These are phyloP conservation scores for Coemansia sp. DNA, from an alignment of 192 early-diverging fungal species.

Conservation along the genomic window DNA sequence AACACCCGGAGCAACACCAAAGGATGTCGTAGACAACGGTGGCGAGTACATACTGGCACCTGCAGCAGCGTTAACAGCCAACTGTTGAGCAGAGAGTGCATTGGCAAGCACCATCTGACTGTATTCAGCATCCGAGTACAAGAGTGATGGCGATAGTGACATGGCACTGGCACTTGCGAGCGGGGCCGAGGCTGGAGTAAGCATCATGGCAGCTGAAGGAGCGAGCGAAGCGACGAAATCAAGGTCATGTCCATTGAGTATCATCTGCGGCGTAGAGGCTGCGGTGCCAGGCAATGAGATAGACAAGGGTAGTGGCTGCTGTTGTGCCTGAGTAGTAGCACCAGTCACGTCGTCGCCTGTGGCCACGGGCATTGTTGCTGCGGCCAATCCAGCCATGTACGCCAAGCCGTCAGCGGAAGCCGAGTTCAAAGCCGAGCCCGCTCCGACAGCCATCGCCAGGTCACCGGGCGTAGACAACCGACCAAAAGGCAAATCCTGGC, in stretches of 20 bases:
- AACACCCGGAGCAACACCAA: constrained; percentile 6
- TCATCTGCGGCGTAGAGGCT: constrained; percentile 21
- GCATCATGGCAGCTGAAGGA: constrained; percentile 1
- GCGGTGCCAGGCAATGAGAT: too few relatives aligned
- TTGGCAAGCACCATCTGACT: constrained; percentile 1
- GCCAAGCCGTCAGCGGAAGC: constrained; percentile 19
- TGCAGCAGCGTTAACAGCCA: too few relatives aligned
- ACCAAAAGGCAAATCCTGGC: neutral
- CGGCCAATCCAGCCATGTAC: constrained; percentile 29
- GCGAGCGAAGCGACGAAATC: constrained; percentile 1
- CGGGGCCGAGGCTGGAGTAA: neutral
- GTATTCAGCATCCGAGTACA: neutral
- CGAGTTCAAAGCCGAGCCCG: neutral
- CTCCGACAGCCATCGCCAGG: neutral
- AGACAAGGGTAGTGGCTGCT: neutral
- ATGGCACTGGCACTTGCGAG: neutral
- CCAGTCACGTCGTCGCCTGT: neutral
- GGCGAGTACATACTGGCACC: constrained; percentile 27
- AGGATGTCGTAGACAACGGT: constrained; percentile 15
- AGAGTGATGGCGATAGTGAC: neutral
- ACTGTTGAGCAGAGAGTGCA: neutral
- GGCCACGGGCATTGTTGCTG: neutral
- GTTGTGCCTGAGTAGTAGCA: neutral
- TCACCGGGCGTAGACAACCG: neutral
- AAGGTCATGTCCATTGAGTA: constrained; percentile 13